A percentile compares a stretch with the other conserved stretches of the same genome.
Evolutionary conservation across 2,329 filamentous ascomycete species (phyloP).

Genomic region (Aspergillus tamarii): DNA sequence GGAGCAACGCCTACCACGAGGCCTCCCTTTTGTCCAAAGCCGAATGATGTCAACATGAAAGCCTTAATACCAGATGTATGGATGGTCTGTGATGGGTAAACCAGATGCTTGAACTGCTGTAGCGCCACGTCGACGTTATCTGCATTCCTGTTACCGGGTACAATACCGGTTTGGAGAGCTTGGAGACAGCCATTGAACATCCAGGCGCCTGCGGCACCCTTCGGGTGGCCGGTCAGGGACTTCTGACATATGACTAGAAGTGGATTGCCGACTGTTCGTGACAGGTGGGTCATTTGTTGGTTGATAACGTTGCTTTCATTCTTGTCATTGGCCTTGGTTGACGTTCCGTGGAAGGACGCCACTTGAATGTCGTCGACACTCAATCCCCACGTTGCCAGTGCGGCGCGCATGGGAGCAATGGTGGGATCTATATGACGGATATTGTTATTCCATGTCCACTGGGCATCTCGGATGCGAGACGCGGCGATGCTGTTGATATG

Average conservation of each 20-base stretch:
- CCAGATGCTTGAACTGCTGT: slow-evolving; percentile 64
- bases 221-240: slow-evolving; percentile 94
- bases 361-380: slow-evolving; percentile 95
- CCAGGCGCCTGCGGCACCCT: slow-evolving; percentile 97
- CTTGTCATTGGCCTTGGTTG: slow-evolving; percentile 98
- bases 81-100: slow-evolving; percentile 92
- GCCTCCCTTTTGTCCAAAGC: slow-evolving; percentile 93
- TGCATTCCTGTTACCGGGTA: slow-evolving; percentile 93
- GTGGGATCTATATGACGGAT: slow-evolving; percentile 97
- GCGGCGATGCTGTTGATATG: slow-evolving; percentile 36
- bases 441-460: slow-evolving; percentile 91
- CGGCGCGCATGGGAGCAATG: slow-evolving; percentile 93
- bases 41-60: slow-evolving; percentile 98
- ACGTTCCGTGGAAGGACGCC: slow-evolving; percentile 98
- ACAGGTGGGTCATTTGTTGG: slow-evolving; percentile 91
- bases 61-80: slow-evolving; percentile 98
- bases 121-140: slow-evolving; percentile 76
- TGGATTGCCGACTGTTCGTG: slow-evolving; percentile 94
- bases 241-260: slow-evolving; percentile 97
- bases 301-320: slow-evolving; percentile 98
- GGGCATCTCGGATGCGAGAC: slow-evolving; percentile 51
- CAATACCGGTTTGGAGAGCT: slow-evolving; percentile 85
- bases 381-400: slow-evolving; percentile 95
- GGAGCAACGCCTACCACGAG: neutral
- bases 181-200: slow-evolving; percentile 98